Evolutionary conservation across 2,329 filamentous ascomycete genomes (phyloP).

Genomic region (Fusarium compactum): DNA sequence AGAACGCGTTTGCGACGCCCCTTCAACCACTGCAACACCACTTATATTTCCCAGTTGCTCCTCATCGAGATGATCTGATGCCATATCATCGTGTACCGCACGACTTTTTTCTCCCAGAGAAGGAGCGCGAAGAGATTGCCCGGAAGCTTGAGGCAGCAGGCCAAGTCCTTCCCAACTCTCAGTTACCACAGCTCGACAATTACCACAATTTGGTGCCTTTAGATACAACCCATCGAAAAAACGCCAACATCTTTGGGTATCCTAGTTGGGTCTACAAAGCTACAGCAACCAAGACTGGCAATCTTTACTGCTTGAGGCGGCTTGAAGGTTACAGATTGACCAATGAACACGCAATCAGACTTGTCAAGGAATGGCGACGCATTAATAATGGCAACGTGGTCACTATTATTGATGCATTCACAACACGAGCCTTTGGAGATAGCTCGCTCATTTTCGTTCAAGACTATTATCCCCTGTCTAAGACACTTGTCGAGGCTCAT

Average conservation of each 20-base stretch:
- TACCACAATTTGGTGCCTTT: constrained; percentile 94
- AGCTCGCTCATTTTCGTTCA: constrained; percentile 95
- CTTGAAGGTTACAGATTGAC: constrained; percentile 90
- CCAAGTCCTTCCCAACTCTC: constrained; percentile 83
- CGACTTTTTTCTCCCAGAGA: constrained; percentile 92
- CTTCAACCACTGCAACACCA: constrained; percentile 86
- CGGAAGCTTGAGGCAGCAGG: constrained; percentile 87
- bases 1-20: constrained; percentile 63
- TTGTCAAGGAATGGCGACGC: constrained; percentile 89
- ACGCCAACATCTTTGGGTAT: constrained; percentile 83
- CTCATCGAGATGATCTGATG: constrained; percentile 82
- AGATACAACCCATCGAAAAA: constrained; percentile 84
- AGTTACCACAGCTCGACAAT: constrained; percentile 83
- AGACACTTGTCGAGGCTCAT: constrained; percentile 88
- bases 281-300: constrained; percentile 86
- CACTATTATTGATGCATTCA: constrained; percentile 91
- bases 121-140: constrained; percentile 87
- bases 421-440: constrained; percentile 91
- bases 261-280: constrained; percentile 97
- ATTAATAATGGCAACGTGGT: constrained; percentile 86
- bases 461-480: constrained; percentile 91
- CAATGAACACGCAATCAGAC: constrained; percentile 88
- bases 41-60: constrained; percentile 87
- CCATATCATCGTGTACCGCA: constrained; percentile 88
- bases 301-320: constrained; percentile 86